Percentiles rank a stretch among this genome's conserved stretches.
phyloP scores from a whole-genome alignment of 495 filamentous ascomycete species.

The Tuber microsphaerosporum region DNA sequence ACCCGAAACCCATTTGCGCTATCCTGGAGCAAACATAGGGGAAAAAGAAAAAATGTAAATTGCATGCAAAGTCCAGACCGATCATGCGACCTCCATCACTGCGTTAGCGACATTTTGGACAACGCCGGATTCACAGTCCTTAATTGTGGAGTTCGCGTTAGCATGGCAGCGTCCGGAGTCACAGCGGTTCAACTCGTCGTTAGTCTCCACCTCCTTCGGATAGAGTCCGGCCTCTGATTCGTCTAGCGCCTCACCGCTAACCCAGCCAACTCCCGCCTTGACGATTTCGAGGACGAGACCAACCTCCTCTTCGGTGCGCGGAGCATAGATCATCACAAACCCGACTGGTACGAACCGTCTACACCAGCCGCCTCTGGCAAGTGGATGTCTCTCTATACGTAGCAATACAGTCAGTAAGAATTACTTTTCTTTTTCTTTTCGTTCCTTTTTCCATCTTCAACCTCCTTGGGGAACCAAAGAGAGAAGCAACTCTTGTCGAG shows the following conservation, averaged over 20 bases:
- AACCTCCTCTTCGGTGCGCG: slow-evolving; percentile 61
- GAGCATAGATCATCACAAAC: slow-evolving; percentile 80
- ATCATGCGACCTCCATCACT: slow-evolving; percentile 30
- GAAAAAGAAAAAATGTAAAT: slow-evolving; percentile 3
- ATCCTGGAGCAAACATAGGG: not conserved
- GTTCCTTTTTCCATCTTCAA: not conserved
- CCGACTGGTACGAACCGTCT: slow-evolving; percentile 57
- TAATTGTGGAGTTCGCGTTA: slow-evolving; percentile 7
- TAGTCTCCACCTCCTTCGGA: slow-evolving; percentile 9
- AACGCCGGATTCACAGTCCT: slow-evolving; percentile 22
- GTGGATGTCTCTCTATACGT: slow-evolving; percentile 61
- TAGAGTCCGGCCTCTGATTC: slow-evolving; percentile 8
- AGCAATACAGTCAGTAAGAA: slow-evolving; percentile 24
- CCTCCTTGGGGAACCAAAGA: not conserved
- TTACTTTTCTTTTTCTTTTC: slow-evolving; percentile 6
- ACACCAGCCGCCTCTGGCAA: slow-evolving; percentile 56
- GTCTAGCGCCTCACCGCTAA: slow-evolving; percentile 44
- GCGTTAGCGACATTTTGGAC: slow-evolving; percentile 23
- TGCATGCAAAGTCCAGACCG: not conserved
- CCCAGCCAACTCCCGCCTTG: slow-evolving; percentile 63
- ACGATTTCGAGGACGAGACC: slow-evolving; percentile 63
- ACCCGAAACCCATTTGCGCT: slow-evolving; percentile 1
- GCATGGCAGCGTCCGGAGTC: slow-evolving; percentile 7
- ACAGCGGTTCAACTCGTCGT: slow-evolving; percentile 5
- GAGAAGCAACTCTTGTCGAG: not conserved